Evolutionary conservation across 75 land plant species (phyloP), one percentile per base, ranked within the genome.

Genomic region (Chamaecyparis obtusa): DNA sequence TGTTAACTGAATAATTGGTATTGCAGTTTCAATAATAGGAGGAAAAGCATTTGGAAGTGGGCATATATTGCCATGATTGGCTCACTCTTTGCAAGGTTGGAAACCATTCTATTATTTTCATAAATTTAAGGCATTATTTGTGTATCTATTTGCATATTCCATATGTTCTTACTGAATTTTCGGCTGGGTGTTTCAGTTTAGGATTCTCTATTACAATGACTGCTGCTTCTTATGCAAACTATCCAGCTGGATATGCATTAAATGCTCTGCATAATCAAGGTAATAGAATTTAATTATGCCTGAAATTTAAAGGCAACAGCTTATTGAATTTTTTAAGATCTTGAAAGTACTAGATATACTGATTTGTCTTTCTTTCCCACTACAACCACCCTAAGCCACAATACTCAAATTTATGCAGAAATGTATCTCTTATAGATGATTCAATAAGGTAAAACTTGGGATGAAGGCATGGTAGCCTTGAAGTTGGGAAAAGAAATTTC

Each of bases 171-270:
- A 84, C 77, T 24, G 10, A 84, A 17, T 84, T 8, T 79, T 41
- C 39, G 82, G 48, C n/a, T 79, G 44, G 74, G 84, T 86, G 30
- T 69, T 93, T 72, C 91, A 96, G 98, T 92, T 90, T 93, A 91
- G 97, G 94, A 76, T 91, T 93, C 89, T 78, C 97, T 5, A 41
- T 88, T 33, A 87, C 94, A 44, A 89, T 88, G 82, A 90, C 95
- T 83, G 89, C 91, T 90, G 99, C 99, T 41, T 98, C 99, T 32
- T 98, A 98, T 85, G 86, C 96, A 48, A 98, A 98, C 88, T 98
- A 98, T 88, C 99, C 99, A 71, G 95, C 97, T 87, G 98, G 94
- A 35, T 83, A 92, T 90, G 99, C 94, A n/a, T 86, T 98, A 27
- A 91, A 92, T 39, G 78, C 90, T 41, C 89, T 98, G 87, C 97